A percentile compares a stretch with the other conserved stretches of the same genome.
These are phyloP conservation scores for Chloranthus sessilifolius DNA, from an alignment of 164 flowering plant genomes.

Conservation along the genomic window DNA sequence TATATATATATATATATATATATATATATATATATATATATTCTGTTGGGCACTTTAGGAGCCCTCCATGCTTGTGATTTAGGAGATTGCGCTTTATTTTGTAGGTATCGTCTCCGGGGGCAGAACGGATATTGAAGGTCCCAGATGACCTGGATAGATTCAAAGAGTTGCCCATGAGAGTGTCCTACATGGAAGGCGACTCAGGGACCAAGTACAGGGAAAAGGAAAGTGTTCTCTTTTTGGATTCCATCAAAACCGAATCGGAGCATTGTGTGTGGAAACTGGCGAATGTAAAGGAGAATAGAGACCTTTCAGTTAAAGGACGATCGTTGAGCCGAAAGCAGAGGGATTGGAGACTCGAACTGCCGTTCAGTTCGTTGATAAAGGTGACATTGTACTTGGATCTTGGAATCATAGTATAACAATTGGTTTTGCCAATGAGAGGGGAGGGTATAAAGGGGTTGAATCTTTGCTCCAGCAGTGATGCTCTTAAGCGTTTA, in stretches of 20 bases:
- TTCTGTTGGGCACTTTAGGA: no score
- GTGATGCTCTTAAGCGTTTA: no score
- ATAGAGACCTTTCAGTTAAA: slow-evolving; percentile 55
- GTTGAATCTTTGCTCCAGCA: no score
- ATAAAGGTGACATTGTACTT: slow-evolving; percentile 59
- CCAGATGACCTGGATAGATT: slow-evolving; percentile 81
- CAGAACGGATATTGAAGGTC: slow-evolving; percentile 73
- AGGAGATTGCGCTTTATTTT: no score
- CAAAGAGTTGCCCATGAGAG: slow-evolving; percentile 73
- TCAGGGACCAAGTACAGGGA: slow-evolving; percentile 19
- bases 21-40: no score
- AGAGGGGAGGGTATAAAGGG: no score
- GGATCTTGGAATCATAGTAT: no score
- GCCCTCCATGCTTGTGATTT: no score
- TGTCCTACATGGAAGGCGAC: slow-evolving; percentile 44
- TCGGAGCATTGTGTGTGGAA: slow-evolving; percentile 67
- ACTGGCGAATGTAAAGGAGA: slow-evolving; percentile 85
- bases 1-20: no score
- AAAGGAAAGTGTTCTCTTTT: slow-evolving; percentile 48
- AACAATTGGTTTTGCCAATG: no score
- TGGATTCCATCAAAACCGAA: slow-evolving; percentile 59
- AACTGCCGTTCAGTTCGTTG: slow-evolving; percentile 39
- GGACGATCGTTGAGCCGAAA: slow-evolving; percentile 80
- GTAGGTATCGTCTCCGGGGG: slow-evolving; percentile 95
- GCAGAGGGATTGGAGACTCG: slow-evolving; percentile 77